These are phyloP conservation scores for Globisporangium takayamanum DNA, from an alignment of 352 stramenopile genomes.

Conservation along the genomic window DNA sequence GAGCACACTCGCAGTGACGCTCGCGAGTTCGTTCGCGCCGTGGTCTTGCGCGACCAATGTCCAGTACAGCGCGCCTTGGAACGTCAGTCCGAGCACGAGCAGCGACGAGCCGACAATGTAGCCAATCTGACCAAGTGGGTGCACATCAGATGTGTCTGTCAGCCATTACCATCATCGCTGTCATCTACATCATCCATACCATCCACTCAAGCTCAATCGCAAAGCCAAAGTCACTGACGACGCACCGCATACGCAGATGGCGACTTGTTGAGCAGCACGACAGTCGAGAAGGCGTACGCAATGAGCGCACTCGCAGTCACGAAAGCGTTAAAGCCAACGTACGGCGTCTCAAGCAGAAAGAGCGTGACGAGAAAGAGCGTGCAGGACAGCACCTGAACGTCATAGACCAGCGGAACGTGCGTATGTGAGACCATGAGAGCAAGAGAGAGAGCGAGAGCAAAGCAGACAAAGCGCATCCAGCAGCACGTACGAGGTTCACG, in stretches of 20 bases:
- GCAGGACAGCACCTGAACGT: conserved; percentile 44
- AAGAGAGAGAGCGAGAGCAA: background rate
- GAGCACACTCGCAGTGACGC: conserved; percentile 38
- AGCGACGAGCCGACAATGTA: conserved; percentile 63
- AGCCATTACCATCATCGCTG: background rate
- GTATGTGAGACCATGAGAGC: background rate
- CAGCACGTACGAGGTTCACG: conserved; percentile 48
- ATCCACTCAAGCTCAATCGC: no score
- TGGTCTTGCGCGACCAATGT: conserved; percentile 41
- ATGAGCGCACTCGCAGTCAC: conserved; percentile 52
- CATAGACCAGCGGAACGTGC: no score
- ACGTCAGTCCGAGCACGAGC: conserved; percentile 58
- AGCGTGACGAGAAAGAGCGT: conserved; percentile 59
- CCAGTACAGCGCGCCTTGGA: conserved; percentile 68
- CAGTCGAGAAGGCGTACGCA: conserved; percentile 65
- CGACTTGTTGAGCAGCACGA: conserved; percentile 77
- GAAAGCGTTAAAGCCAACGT: conserved; percentile 60
- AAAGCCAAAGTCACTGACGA: background rate
- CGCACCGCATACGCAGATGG: conserved; percentile 72
- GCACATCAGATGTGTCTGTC: background rate
- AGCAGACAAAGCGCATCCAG: conserved; percentile 1
- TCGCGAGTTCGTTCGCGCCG: conserved; percentile 22
- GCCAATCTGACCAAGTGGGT: conserved; percentile 42
- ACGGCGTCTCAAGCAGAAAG: conserved; percentile 65
- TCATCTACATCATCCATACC: no score